Evolutionary conservation across 106 monocot genomes (phyloP), one percentile per base, ranked within the genome.

Genomic region (Dendrobium officinale): DNA sequence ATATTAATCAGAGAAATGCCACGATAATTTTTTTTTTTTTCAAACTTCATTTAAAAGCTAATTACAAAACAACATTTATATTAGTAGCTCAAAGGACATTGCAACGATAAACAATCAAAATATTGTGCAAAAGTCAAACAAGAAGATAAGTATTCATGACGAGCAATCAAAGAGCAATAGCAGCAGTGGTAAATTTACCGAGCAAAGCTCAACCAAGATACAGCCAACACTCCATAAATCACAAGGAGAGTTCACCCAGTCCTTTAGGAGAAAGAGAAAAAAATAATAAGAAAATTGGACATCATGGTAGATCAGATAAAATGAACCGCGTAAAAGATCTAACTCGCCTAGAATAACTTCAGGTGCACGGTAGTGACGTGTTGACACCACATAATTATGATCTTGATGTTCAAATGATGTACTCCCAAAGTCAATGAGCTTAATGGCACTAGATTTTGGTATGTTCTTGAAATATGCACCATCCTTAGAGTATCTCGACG

Each of bases 171-270:
- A 6, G 59, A 42, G 42, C 24, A 54, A 2, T 33, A 77, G 22
- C 13, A 73, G 80, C 20, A 6, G n/a, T 49, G 41, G 15, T 59
- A 13, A 77, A 87, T 90, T 95, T 72, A 98, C 98, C 72, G 92
- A 95, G 84, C 98, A 98, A 72, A 98, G 92, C 75, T 98, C 98
- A 80, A 98, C 80, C 73, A 98, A 87, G 75, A 98, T 98, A 85
- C 98, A 98, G 55, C 98, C 98, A 58, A 98, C 83, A 82, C 98
- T 98, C 98, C 98, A 98, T 79, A 98, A 82, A 88, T 98, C 98
- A 91, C 98, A 98, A 73, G 98, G 87, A 86, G 88, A 95, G 76
- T 98, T 92, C 98, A 42, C 92, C 89, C 87, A 92, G 89, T 67
- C 98, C 98, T 98, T 78, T 8, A 84, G 79, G 78, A 61, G 72